Evolutionary conservation across 2,329 filamentous ascomycete species (phyloP), one percentile per base, ranked within the genome.

Genomic region (Plenodomus tracheiphilus): DNA sequence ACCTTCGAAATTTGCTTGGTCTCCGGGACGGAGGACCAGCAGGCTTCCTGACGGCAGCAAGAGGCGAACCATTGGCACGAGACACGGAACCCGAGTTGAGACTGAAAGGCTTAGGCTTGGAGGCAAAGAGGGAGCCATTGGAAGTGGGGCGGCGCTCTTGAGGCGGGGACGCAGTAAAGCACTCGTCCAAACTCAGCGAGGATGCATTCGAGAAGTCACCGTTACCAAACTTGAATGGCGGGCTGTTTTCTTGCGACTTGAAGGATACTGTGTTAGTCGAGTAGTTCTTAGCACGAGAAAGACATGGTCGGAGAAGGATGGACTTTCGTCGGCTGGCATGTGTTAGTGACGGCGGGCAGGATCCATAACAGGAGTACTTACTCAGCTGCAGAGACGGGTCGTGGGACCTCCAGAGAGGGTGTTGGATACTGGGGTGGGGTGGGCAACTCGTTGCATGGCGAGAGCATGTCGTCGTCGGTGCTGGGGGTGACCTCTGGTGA

Each of bases 141-240:
- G 73, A 77, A 49, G 84, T 83, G 45, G 82, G 77, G 20, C 84
- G 79, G 49, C 82, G 80, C 61, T 92, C 86, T 56, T 87, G 87
- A 13, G 87, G 85, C 2, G 92, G 89, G 11, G 91, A 94, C 58
- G 87, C 84, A 45, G 86, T 81, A 69, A 95, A 95, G 77, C 88
- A 91, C 69, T 95, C 89, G 60, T 86, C 85, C 39, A 94, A 74
- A 15, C 88, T 88, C 57, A 91, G 81, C 16, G 81, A 79, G 1
- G 85, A 83, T 36, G 83, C 79, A 40, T 77, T 73, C 10, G 78
- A 61, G 16, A 80, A 75, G 58, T 78, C 80, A 48, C 77, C 78
- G 53, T 73, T 74, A 51, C 75, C 78, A 66, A 96, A 95, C 59
- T 84, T 84, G 75, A 96, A 94, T 1, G 86, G 76, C 60, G 88